phyloP scores from a whole-genome alignment of 2,329 filamentous ascomycete species.

The Rhynchosporium agropyri region DNA sequence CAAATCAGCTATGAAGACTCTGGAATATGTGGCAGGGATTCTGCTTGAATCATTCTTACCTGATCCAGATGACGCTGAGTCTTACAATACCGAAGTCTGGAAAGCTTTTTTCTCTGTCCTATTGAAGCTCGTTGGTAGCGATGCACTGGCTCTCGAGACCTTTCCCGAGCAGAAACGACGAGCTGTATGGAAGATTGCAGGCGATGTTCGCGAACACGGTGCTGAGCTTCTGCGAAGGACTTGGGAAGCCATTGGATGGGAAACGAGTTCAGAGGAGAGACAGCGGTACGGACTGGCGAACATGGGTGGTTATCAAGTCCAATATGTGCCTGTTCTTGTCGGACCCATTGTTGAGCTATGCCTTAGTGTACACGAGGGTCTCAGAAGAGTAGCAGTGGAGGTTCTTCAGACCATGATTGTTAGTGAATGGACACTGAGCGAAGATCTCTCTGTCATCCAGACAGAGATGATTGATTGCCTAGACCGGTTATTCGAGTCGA shows the following conservation, averaged over 20 bases:
- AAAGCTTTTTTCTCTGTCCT: conserved; percentile 89
- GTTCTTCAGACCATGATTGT: conserved; percentile 98
- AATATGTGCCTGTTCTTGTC: conserved; percentile 92
- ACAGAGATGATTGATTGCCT: conserved; percentile 96
- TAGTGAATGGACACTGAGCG: conserved; percentile 94
- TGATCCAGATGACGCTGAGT: conserved; percentile 78
- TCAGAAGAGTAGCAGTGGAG: conserved; percentile 87
- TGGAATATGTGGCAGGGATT: conserved; percentile 80
- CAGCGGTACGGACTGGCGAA: conserved; percentile 76
- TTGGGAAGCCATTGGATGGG: conserved; percentile 98
- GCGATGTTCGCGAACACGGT: conserved; percentile 89
- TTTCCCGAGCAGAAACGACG: conserved; percentile 96
- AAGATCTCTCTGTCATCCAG: conserved; percentile 88
- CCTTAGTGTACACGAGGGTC: conserved; percentile 89
- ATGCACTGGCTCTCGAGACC: conserved; percentile 86
- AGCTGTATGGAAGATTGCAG: conserved; percentile 98
- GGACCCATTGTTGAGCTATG: conserved; percentile 92
- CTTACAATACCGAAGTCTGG: conserved; percentile 92
- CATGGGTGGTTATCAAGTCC: conserved; percentile 96
- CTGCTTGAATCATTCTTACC: conserved; percentile 85
- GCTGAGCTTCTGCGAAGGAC: conserved; percentile 81
- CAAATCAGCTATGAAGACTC: conserved; percentile 81
- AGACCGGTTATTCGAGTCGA: conserved; percentile 86
- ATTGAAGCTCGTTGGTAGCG: conserved; percentile 85
- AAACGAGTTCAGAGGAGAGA: conserved; percentile 79